These are phyloP conservation scores for Starmerella etchellsii DNA, from an alignment of 805 yeast genomes.

Conservation along the genomic window DNA sequence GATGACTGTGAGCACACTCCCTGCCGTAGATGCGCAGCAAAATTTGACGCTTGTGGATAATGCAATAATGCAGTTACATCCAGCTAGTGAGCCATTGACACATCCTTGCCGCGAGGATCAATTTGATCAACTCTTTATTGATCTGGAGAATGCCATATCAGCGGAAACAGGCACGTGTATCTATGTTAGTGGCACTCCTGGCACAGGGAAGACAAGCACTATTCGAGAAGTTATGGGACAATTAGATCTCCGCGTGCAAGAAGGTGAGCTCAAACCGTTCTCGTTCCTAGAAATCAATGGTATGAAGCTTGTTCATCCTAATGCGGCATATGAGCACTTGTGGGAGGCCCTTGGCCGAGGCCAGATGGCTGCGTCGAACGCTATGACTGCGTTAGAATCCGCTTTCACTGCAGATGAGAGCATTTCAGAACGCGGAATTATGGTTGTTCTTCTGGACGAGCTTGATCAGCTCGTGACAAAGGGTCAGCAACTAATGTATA, in stretches of 20 bases:
- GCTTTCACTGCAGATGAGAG: slow-evolving; percentile 37
- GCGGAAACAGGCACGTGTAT: slow-evolving; percentile 68
- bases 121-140: slow-evolving; percentile 53
- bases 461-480: slow-evolving; percentile 80
- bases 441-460: slow-evolving; percentile 79
- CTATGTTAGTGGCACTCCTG: slow-evolving; percentile 94
- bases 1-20: not conserved
- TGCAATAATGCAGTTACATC: slow-evolving; percentile 11
- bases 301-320: slow-evolving; percentile 66
- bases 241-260: slow-evolving; percentile 34
- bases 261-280: slow-evolving; percentile 37
- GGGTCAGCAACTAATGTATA: slow-evolving; percentile 73
- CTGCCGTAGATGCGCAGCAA: not conserved
- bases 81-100: slow-evolving; percentile 29
- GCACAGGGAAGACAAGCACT: slow-evolving; percentile 94
- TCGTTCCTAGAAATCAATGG: slow-evolving; percentile 83
- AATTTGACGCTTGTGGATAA: not conserved
- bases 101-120: slow-evolving; percentile 83
- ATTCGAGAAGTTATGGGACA: slow-evolving; percentile 73
- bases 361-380: slow-evolving; percentile 46
- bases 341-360: slow-evolving; percentile 61
- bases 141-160: slow-evolving; percentile 57
- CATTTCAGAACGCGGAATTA: slow-evolving; percentile 31
- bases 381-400: slow-evolving; percentile 57
- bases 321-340: slow-evolving; percentile 64